These are phyloP conservation scores for Pseudogymnoascus sp. DNA, from an alignment of 2,329 filamentous ascomycete genomes.

Conservation along the genomic window DNA sequence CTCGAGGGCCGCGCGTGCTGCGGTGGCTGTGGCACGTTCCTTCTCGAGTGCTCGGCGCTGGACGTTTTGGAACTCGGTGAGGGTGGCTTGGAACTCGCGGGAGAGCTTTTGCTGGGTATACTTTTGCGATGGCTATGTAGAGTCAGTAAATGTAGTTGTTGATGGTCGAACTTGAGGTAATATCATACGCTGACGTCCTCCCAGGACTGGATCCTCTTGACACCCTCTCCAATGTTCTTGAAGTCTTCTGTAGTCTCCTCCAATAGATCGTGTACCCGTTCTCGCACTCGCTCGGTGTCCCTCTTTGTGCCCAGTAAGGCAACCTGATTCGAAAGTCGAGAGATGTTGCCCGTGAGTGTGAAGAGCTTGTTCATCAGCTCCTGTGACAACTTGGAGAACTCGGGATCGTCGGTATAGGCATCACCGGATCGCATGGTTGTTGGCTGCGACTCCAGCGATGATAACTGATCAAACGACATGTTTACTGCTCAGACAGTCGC, in stretches of 20 bases:
- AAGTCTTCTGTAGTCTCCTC: conserved; percentile 82
- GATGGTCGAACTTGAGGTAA: background rate
- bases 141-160: background rate
- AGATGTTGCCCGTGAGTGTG: conserved; percentile 79
- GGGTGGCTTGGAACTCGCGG: conserved; percentile 81
- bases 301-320: conserved; percentile 80
- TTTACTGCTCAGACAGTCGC: conserved; percentile 13
- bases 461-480: conserved; percentile 91
- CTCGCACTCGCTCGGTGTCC: conserved; percentile 83
- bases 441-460: conserved; percentile 74
- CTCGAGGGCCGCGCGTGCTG: conserved; percentile 74
- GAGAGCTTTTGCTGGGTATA: conserved; percentile 94
- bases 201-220: conserved; percentile 88
- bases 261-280: conserved; percentile 79
- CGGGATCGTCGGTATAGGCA: conserved; percentile 86
- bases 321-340: conserved; percentile 76
- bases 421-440: conserved; percentile 60
- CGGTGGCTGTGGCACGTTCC: conserved; percentile 76
- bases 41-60: conserved; percentile 88
- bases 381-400: conserved; percentile 77
- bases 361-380: conserved; percentile 84
- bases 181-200: conserved; percentile 65
- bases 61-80: conserved; percentile 87
- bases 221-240: conserved; percentile 83
- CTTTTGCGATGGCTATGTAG: conserved; percentile 76